Percentiles rank a stretch among this genome's conserved stretches.
Conservation (phyloP, 73 alveolate species). For the Symbiodinium pilosum region DNA sequence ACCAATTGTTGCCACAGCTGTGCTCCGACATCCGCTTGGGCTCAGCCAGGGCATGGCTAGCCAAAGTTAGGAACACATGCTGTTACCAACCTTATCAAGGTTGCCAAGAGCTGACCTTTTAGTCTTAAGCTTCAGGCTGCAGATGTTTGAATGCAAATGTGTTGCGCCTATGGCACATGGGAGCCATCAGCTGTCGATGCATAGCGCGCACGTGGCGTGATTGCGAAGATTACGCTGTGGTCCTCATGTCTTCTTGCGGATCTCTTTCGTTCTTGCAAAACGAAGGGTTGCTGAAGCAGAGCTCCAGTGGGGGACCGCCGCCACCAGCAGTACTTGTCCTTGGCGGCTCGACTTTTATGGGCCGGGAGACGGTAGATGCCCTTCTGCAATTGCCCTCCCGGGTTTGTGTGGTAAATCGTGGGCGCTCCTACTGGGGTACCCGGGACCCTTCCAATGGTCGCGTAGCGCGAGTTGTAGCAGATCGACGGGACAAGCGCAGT, state of each 20-base stretch:
- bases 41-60: no score
- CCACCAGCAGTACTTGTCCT: conserved; percentile 49
- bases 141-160: no score
- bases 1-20: no score
- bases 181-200: background rate
- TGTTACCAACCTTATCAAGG: no score
- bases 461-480: conserved; percentile 71
- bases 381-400: conserved; percentile 39
- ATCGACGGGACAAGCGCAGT: conserved; percentile 1
- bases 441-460: conserved; percentile 60
- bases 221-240: background rate
- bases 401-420: conserved; percentile 80
- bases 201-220: no score
- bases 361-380: conserved; percentile 63
- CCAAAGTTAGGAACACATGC: no score
- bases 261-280: background rate
- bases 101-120: no score
- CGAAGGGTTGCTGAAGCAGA: background rate
- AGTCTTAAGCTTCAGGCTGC: no score
- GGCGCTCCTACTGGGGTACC: conserved; percentile 91
- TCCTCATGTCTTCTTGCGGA: background rate
- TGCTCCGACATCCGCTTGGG: no score
- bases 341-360: conserved; percentile 93
- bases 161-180: background rate
- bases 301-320: background rate